phyloP scores from a whole-genome alignment of 2,329 filamentous ascomycete species.

The Talaromyces islandicus region DNA sequence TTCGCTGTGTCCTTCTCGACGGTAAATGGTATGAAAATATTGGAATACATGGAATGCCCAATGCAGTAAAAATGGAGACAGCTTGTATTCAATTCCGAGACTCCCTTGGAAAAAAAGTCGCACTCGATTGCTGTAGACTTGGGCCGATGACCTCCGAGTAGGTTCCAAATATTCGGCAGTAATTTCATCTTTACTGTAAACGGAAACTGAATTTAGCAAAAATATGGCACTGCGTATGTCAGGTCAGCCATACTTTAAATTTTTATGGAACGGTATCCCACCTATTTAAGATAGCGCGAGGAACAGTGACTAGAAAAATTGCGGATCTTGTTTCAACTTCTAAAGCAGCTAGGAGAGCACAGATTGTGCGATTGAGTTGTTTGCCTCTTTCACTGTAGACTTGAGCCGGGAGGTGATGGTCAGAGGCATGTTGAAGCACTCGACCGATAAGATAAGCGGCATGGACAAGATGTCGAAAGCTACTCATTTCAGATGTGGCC shows the following conservation, averaged over 20 bases:
- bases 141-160: background rate
- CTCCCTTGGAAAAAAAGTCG: background rate
- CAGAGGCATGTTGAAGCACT: slow-evolving; percentile 11
- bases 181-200: background rate
- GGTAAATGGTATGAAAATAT: background rate
- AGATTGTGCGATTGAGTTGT: slow-evolving; percentile 12
- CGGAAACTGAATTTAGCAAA: background rate
- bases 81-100: background rate
- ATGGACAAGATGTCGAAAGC: slow-evolving; percentile 12
- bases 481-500: slow-evolving; percentile 12
- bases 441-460: slow-evolving; percentile 11
- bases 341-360: slow-evolving; percentile 7
- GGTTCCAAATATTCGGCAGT: background rate
- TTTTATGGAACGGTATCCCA: background rate
- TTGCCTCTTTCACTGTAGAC: background rate
- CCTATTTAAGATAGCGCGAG: slow-evolving; percentile 12
- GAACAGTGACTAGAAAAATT: slow-evolving; percentile 9
- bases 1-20: background rate
- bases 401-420: background rate
- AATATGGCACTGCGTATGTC: background rate
- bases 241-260: background rate
- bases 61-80: background rate
- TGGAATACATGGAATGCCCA: background rate
- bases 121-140: background rate
- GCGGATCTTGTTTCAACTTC: slow-evolving; percentile 10